Conservation (phyloP, 805 yeast genomes). For the Metschnikowia peoriensis region DNA sequence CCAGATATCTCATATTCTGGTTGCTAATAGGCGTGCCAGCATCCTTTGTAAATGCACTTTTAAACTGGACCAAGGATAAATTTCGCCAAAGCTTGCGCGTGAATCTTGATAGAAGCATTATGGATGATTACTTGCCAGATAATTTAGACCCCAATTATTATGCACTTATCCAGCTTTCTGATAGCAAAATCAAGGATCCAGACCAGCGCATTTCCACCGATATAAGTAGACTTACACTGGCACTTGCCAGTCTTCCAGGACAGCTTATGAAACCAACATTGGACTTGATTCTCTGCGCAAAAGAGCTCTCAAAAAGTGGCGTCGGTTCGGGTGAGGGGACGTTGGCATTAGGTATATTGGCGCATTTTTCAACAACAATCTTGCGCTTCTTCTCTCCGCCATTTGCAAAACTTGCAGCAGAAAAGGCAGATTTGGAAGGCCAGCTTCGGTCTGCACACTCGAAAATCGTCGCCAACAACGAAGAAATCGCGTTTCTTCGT, state of each 20-base stretch:
- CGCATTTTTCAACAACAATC: slow-evolving; percentile 74
- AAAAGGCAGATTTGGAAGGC: slow-evolving; percentile 79
- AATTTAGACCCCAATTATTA: slow-evolving; percentile 69
- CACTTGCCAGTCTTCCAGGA: slow-evolving; percentile 73
- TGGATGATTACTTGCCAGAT: slow-evolving; percentile 71
- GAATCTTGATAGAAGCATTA: slow-evolving; percentile 60
- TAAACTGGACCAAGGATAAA: slow-evolving; percentile 58
- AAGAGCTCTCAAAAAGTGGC: slow-evolving; percentile 63
- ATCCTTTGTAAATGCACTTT: slow-evolving; percentile 68
- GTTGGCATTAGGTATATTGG: slow-evolving; percentile 70
- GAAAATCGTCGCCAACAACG: slow-evolving; percentile 71
- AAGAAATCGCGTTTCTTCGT: slow-evolving; percentile 81
- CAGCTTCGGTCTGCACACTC: slow-evolving; percentile 81
- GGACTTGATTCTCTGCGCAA: slow-evolving; percentile 77
- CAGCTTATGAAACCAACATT: slow-evolving; percentile 81
- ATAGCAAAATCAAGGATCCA: slow-evolving; percentile 59
- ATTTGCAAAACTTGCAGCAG: slow-evolving; percentile 75
- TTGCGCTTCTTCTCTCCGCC: slow-evolving; percentile 83
- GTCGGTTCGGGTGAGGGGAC: slow-evolving; percentile 79
- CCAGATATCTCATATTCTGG: slow-evolving; percentile 69
- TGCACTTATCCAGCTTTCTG: slow-evolving; percentile 61
- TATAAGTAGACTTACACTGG: slow-evolving; percentile 66
- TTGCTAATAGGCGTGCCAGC: slow-evolving; percentile 86
- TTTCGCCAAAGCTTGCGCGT: slow-evolving; percentile 59
- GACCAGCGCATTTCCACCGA: slow-evolving; percentile 84